Percentiles rank a stretch among this genome's conserved stretches.
Evolutionary conservation across 2,329 filamentous ascomycete species (phyloP).

Genomic region (Cladosporium sp.): DNA sequence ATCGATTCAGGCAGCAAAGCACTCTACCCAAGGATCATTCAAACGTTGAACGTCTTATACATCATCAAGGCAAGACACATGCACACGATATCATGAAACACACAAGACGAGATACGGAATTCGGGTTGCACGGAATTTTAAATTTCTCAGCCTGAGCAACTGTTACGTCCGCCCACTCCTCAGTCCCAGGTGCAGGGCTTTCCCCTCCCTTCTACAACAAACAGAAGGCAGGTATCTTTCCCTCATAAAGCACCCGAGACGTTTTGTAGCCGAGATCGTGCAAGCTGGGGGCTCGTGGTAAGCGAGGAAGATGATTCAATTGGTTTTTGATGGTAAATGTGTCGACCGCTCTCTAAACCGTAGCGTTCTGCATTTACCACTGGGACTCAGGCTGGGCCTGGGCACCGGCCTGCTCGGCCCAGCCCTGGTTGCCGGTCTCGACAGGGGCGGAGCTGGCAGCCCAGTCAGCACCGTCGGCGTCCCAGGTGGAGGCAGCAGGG

Average conservation of each 20-base stretch:
- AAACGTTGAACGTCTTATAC: neutral
- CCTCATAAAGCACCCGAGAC: slow-evolving; percentile 78
- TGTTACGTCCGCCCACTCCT: slow-evolving; percentile 25
- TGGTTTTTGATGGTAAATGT: slow-evolving; percentile 9
- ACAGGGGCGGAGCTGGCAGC: slow-evolving; percentile 52
- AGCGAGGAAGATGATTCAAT: slow-evolving; percentile 5
- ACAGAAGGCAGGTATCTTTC: slow-evolving; percentile 82
- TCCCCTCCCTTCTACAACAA: slow-evolving; percentile 68
- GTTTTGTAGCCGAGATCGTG: slow-evolving; percentile 10
- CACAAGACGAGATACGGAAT: neutral
- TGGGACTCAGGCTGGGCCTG: slow-evolving; percentile 35
- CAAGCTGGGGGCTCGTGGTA: slow-evolving; percentile 1
- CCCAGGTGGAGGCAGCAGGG: slow-evolving; percentile 60
- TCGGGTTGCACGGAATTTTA: slow-evolving; percentile 9
- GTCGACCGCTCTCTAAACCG: slow-evolving; percentile 14
- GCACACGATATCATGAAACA: neutral
- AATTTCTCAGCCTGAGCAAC: slow-evolving; percentile 25
- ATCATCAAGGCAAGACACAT: neutral
- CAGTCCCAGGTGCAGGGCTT: slow-evolving; percentile 78
- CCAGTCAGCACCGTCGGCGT: slow-evolving; percentile 65
- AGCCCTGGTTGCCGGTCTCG: slow-evolving; percentile 49
- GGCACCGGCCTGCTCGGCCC: slow-evolving; percentile 40
- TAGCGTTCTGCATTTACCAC: slow-evolving; percentile 42
- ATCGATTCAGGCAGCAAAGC: too few relatives aligned
- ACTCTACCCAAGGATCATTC: too few relatives aligned